Percentiles rank a stretch among this genome's conserved stretches.
Evolutionary conservation across 139 green algal genomes (phyloP).

Genomic region (Parachlorella kessleri): DNA sequence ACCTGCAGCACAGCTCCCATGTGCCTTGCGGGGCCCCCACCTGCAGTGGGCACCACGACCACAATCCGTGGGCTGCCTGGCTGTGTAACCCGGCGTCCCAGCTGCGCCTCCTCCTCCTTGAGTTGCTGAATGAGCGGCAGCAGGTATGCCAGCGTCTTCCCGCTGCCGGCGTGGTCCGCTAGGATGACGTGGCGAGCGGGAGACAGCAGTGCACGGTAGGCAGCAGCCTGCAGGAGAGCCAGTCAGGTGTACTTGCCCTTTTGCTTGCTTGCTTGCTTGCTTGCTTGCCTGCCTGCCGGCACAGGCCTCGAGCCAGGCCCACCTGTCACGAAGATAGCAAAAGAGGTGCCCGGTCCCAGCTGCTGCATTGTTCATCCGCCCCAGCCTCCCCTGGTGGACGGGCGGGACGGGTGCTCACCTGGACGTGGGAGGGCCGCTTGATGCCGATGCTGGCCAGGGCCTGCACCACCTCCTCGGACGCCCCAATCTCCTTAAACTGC

Average conservation of each 20-base stretch:
- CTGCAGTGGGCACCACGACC: slow-evolving; percentile 64
- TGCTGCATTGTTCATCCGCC: background rate
- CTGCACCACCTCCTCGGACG: slow-evolving; percentile 43
- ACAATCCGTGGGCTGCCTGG: slow-evolving; percentile 49
- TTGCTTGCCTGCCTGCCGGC: too few relatives aligned
- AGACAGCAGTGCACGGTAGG: slow-evolving; percentile 24
- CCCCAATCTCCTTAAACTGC: slow-evolving; percentile 48
- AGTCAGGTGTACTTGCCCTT: background rate
- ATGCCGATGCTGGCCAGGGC: slow-evolving; percentile 65
- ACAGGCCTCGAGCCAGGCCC: too few relatives aligned
- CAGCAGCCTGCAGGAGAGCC: slow-evolving; percentile 45
- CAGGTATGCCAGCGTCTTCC: slow-evolving; percentile 93
- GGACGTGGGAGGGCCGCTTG: slow-evolving; percentile 73
- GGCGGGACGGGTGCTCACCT: slow-evolving; percentile 44
- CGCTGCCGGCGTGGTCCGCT: slow-evolving; percentile 87
- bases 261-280: background rate
- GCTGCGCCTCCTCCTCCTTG: slow-evolving; percentile 43
- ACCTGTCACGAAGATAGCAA: too few relatives aligned
- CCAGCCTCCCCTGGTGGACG: too few relatives aligned
- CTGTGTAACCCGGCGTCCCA: slow-evolving; percentile 28
- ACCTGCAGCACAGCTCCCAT: too few relatives aligned
- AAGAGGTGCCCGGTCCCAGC: too few relatives aligned
- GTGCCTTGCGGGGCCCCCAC: too few relatives aligned
- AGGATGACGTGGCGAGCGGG: slow-evolving; percentile 53
- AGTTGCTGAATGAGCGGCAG: slow-evolving; percentile 77